Percentiles rank a stretch among this genome's conserved stretches.
phyloP scores from a whole-genome alignment of 73 alveolate genomes.

The Uronychia setigera region DNA sequence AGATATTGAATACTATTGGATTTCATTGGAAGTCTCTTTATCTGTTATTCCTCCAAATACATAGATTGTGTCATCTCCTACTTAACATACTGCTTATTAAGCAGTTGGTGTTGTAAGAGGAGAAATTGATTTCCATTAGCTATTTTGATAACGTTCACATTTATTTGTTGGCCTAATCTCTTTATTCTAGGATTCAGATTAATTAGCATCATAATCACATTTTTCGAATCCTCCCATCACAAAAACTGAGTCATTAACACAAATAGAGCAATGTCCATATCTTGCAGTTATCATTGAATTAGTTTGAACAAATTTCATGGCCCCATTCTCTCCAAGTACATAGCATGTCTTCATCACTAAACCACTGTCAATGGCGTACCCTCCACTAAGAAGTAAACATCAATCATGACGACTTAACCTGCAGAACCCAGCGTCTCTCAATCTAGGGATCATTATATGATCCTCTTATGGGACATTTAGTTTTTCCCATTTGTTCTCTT shows the following conservation, averaged over 20 bases:
- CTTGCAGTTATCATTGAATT: background rate
- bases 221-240: constrained; percentile 21
- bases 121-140: background rate
- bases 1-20: background rate
- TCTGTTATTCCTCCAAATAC: background rate
- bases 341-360: background rate
- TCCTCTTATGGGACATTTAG: background rate
- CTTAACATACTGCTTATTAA: background rate
- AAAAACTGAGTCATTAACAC: background rate
- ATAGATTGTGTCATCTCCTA: background rate
- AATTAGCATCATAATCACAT: background rate
- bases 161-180: background rate
- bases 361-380: background rate
- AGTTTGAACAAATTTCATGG: background rate
- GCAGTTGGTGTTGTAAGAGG: background rate
- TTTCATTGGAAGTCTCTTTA: background rate
- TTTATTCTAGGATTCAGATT: background rate
- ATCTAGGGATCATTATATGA: too few species aligned
- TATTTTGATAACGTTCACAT: background rate
- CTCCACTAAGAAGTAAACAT: background rate
- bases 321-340: background rate
- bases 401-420: background rate
- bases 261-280: constrained; percentile 22
- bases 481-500: background rate
- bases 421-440: background rate